Evolutionary conservation across 1,284 basidiomycete genomes (phyloP).

Genomic region (Fomitopsis palustris): DNA sequence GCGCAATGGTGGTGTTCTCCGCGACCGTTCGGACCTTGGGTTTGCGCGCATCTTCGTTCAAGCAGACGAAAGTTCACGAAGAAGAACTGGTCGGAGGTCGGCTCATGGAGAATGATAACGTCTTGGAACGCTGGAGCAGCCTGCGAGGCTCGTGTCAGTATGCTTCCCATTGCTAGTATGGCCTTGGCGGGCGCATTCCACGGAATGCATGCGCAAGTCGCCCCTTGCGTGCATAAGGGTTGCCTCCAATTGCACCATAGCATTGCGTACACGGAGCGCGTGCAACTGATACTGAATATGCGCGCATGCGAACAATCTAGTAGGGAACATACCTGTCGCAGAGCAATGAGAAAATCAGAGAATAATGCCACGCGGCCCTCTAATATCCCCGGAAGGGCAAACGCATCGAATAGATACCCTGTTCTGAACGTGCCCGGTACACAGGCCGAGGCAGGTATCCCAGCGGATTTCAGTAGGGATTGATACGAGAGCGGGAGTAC

Average conservation of each 20-base stretch:
- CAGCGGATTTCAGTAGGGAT: not conserved
- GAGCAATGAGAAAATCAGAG: slow-evolving; percentile 21
- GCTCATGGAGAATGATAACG: slow-evolving; percentile 39
- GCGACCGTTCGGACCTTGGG: not conserved
- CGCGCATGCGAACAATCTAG: not conserved
- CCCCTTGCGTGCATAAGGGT: not conserved
- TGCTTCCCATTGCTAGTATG: not conserved
- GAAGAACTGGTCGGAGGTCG: slow-evolving; percentile 42
- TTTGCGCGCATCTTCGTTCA: not conserved
- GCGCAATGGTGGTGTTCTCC: not conserved
- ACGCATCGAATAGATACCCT: slow-evolving; percentile 40
- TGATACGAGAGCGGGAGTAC: not conserved
- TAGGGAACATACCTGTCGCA: slow-evolving; percentile 28
- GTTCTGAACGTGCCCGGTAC: slow-evolving; percentile 21
- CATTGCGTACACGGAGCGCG: not conserved
- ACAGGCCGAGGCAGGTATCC: not conserved
- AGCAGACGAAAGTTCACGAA: slow-evolving; percentile 34
- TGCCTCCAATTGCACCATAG: not conserved
- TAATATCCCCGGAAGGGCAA: slow-evolving; percentile 20
- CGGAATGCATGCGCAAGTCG: not conserved
- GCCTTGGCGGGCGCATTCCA: not conserved
- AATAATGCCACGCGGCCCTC: slow-evolving; percentile 19
- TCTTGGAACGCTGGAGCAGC: slow-evolving; percentile 28
- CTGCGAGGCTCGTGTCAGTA: slow-evolving; percentile 7
- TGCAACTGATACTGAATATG: not conserved